A percentile compares a stretch with the other conserved stretches of the same genome.
These are phyloP conservation scores for Gossypium schwendimanii DNA, from an alignment of 441 rosid genomes.

Conservation along the genomic window DNA sequence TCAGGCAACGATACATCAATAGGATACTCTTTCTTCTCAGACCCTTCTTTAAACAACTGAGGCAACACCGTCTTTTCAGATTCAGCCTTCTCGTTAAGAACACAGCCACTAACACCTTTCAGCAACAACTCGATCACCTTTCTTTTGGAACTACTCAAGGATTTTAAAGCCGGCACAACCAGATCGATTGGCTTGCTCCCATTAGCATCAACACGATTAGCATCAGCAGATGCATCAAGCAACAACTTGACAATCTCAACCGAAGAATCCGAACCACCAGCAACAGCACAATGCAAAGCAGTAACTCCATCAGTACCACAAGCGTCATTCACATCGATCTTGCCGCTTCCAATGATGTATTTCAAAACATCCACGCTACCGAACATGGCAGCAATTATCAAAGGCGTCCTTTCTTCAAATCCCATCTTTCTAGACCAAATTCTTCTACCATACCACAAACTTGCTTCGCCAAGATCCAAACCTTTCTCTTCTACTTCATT, in stretches of 20 bases:
- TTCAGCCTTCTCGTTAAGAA: conserved; percentile 25
- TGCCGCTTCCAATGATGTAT: conserved; percentile 45
- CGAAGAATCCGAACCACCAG: conserved; percentile 49
- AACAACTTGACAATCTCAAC: conserved; percentile 60
- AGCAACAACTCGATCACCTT: conserved; percentile 48
- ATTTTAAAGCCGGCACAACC: conserved; percentile 28
- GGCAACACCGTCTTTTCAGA: conserved; percentile 29
- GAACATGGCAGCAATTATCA: conserved; percentile 72
- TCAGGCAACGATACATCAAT: conserved; percentile 73
- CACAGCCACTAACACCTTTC: conserved; percentile 27
- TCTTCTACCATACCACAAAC: conserved; percentile 71
- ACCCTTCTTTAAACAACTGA: conserved; percentile 39
- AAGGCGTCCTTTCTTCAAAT: conserved; percentile 69
- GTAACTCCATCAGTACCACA: conserved; percentile 64
- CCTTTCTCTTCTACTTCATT: conserved; percentile 46
- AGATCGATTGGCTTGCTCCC: conserved; percentile 65
- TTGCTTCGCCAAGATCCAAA: conserved; percentile 41
- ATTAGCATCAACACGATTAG: conserved; percentile 35
- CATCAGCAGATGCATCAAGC: conserved; percentile 58
- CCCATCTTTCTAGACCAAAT: conserved; percentile 77
- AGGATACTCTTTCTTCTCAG: conserved; percentile 76
- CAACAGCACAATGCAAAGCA: conserved; percentile 82
- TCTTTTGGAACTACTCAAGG: conserved; percentile 32
- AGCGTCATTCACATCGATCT: conserved; percentile 48
- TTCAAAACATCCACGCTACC: conserved; percentile 55